These are phyloP conservation scores for Lichtheimia ramosa DNA, from an alignment of 371 early-diverging fungal species.

Conservation along the genomic window DNA sequence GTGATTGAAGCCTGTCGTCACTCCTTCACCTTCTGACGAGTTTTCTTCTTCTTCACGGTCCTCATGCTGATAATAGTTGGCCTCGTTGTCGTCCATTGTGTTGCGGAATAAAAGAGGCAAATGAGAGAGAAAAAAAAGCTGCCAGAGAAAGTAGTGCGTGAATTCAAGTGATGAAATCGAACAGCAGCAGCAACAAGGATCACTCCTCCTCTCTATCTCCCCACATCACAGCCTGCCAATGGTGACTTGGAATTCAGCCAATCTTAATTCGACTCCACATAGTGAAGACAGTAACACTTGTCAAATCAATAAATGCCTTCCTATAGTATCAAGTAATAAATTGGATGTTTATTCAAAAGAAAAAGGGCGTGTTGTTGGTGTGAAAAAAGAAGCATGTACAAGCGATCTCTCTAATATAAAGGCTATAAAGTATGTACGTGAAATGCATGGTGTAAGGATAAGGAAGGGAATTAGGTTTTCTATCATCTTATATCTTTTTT, in stretches of 20 bases:
- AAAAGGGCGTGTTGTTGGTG: not conserved
- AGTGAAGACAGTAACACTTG: too few relatives aligned
- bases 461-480: not conserved
- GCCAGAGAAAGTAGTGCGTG: not conserved
- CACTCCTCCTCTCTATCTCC: too few relatives aligned
- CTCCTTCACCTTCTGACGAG: conserved; percentile 47
- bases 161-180: not conserved
- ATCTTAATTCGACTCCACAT: too few relatives aligned
- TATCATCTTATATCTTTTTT: too few relatives aligned
- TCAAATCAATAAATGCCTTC: too few relatives aligned
- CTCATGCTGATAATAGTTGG: conserved; percentile 5
- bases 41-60: conserved; percentile 8
- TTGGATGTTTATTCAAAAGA: not conserved
- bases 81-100: conserved; percentile 7
- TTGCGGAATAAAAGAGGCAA: not conserved
- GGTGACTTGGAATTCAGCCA: too few relatives aligned
- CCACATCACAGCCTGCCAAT: too few relatives aligned
- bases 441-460: not conserved
- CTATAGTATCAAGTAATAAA: too few relatives aligned
- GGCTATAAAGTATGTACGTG: not conserved
- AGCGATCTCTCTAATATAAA: not conserved
- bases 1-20: conserved; percentile 45
- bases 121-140: not conserved
- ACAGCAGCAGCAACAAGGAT: too few relatives aligned
- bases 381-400: not conserved